phyloP scores from a whole-genome alignment of 2,329 filamentous ascomycete genomes.

The Colletotrichum siamense region DNA sequence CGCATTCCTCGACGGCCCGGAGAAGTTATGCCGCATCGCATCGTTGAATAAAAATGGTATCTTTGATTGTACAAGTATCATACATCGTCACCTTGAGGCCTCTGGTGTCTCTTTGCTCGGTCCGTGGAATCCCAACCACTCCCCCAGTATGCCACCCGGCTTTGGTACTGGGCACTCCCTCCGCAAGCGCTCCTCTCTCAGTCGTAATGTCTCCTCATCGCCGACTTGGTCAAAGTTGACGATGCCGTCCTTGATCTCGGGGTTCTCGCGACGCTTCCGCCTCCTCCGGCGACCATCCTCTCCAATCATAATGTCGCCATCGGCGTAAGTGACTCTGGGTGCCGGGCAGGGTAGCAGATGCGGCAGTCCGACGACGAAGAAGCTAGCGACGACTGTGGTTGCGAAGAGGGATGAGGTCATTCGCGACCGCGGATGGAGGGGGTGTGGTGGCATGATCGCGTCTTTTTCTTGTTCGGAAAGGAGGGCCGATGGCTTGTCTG shows the following conservation, averaged over 20 bases:
- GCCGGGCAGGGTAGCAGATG: conserved; percentile 92
- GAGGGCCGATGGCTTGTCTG: neutral
- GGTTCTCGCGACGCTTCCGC: conserved; percentile 42
- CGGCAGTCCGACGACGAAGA: conserved; percentile 89
- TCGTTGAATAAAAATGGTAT: conserved; percentile 12
- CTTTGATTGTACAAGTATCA: conserved; percentile 13
- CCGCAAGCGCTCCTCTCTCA: conserved; percentile 48
- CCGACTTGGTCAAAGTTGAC: conserved; percentile 51
- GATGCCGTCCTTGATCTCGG: conserved; percentile 50
- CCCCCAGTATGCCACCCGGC: conserved; percentile 78
- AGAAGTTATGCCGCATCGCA: neutral
- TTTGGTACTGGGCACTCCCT: conserved; percentile 94
- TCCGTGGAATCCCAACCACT: conserved; percentile 72
- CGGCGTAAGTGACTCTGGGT: conserved; percentile 75
- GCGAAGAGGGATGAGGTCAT: conserved; percentile 95
- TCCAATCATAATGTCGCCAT: conserved; percentile 61
- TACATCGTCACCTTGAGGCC: conserved; percentile 3
- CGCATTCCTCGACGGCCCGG: neutral
- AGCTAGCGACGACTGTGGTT: conserved; percentile 86
- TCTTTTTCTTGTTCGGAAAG: conserved; percentile 5
- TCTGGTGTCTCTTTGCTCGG: conserved; percentile 11
- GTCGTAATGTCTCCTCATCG: conserved; percentile 36
- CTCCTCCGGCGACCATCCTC: conserved; percentile 50
- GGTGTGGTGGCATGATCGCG: conserved; percentile 75
- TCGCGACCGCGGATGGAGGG: conserved; percentile 87